Base-by-base conservation (phyloP, 495 filamentous ascomycete species). In the Penicillium salamii region DNA sequence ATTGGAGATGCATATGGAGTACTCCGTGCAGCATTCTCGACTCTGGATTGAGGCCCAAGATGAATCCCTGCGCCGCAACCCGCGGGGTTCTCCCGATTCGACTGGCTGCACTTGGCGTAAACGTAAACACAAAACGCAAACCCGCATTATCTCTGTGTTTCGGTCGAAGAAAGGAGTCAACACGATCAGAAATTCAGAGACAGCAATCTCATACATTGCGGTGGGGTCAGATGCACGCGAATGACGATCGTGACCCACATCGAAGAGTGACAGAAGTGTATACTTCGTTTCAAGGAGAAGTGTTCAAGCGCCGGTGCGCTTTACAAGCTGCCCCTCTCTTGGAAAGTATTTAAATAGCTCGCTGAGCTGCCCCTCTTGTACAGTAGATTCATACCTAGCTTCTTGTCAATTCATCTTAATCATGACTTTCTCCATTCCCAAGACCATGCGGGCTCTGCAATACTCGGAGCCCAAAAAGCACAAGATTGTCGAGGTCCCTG, bases 371-470 rank as follows among this genome's bases (percentile, higher is more conserved):
- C 29, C 29, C 46, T 42, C 34, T 42, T 38, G 59, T 39, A 50
- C 57, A n/a, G 7, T n/a, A 21, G 5, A 28, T 12, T 19, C 14
- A 26, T 3, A n/a, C 12, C 29, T 37, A n/a, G 33, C 24, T 26
- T 46, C 33, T 28, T 31, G 14, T 15, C 7, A 17, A 15, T 28
- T 39, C 35, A 6, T 12, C 19, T 24, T 34, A 14, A 32, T 58
- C 19, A 67, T 67, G 63, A 46, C 49, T 50, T 8, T 42, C 44
- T 47, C 31, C 32, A 46, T 84, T 28, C 81, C 81, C 18, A 67
- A 74, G 61, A 71, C 78, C 28, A 84, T 84, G 81, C 80, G 79
- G 58, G 81, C 81, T 59, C 74, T 84, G 53, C 71, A 71, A 79
- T 78, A 86, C 63, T 74, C 80, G 50, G 78, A 85, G 73, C 82